phyloP scores from a whole-genome alignment of 2,329 filamentous ascomycete species.

The Blumeriella jaapii region DNA sequence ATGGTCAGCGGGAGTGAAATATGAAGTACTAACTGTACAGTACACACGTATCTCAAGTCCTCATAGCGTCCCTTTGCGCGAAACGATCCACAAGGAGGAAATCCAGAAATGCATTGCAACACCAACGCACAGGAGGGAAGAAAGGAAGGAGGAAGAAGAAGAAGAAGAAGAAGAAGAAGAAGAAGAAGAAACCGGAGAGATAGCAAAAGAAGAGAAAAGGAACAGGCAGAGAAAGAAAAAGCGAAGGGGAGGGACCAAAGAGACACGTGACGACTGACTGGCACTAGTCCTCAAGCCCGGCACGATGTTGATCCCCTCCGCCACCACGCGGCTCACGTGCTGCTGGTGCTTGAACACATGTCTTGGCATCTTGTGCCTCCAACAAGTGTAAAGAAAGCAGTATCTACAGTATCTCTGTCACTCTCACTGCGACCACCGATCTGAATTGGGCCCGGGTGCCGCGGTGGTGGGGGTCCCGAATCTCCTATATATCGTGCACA shows the following conservation, averaged over 20 bases:
- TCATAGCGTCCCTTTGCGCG: too few species aligned
- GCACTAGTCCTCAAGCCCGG: slow-evolving; percentile 48
- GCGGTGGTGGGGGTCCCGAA: too few species aligned
- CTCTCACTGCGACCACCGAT: too few species aligned
- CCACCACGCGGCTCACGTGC: slow-evolving; percentile 28
- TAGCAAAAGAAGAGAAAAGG: slow-evolving; percentile 4
- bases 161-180: slow-evolving; percentile 2
- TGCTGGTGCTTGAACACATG: too few species aligned
- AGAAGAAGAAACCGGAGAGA: neutral
- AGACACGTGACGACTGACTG: slow-evolving; percentile 34
- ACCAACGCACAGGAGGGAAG: neutral
- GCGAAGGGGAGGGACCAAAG: slow-evolving; percentile 13
- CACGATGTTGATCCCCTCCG: slow-evolving; percentile 42
- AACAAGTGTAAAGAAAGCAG: too few species aligned
- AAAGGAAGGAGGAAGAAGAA: neutral
- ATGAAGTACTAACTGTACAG: too few species aligned
- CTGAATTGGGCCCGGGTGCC: too few species aligned
- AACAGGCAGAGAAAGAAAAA: slow-evolving; percentile 13
- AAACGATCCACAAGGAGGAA: too few species aligned
- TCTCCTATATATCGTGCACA: too few species aligned
- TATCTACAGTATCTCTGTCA: too few species aligned
- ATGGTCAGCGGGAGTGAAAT: neutral
- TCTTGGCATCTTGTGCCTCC: too few species aligned
- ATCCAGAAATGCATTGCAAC: neutral
- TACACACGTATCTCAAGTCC: too few species aligned